Evolutionary conservation across 345 rosid species (phyloP), one percentile per base, ranked within the genome.

Genomic region (Kernera saxatilis): DNA sequence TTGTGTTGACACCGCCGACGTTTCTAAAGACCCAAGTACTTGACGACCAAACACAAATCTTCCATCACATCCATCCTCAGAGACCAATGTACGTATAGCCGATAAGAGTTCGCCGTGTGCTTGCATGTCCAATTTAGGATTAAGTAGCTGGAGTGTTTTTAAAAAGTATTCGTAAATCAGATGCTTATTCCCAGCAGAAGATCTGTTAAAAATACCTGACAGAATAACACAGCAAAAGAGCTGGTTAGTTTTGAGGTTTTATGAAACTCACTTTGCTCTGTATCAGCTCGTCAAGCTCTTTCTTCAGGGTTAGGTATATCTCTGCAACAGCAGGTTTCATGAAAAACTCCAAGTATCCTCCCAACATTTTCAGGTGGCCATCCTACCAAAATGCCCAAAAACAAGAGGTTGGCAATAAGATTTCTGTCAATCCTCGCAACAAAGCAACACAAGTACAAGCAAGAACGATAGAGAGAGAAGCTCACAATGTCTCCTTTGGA

Each of bases 311-410:
- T 67, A 67, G 84, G 64, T 82, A 90, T 68, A 83, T 77, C 74
- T 87, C 91, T 32, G 90, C 92, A 52, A 83, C 65, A 45, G 77
- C 78, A 63, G 94, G 89, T 50, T 82, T 73, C 92, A 86, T 85
- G 82, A 86, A 93, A 76, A 93, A 88, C 69, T 93, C 98, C 77
- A 93, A 62, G 73, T 81, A 93, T 26, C 97, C 98, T 68, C 91
- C 97, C 80, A 90, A 66, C 97, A 93, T 88, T 82, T 88, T 90
- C 86, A 93, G 55, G 79, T 87, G 94, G 51, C 98, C 98, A 71
- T 83, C 91, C 98, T 90, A 81, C 65, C 32, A 43, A 59, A 51
- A 62, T 17, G 0, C 25, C 51, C 57, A 36, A 44, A 71, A 64
- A 41, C 46, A 67, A 72, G 55, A 44, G 27, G 32, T 64, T 64